Base-by-base conservation (phyloP, 1,284 basidiomycete species). In the Inonotus obliquus region DNA sequence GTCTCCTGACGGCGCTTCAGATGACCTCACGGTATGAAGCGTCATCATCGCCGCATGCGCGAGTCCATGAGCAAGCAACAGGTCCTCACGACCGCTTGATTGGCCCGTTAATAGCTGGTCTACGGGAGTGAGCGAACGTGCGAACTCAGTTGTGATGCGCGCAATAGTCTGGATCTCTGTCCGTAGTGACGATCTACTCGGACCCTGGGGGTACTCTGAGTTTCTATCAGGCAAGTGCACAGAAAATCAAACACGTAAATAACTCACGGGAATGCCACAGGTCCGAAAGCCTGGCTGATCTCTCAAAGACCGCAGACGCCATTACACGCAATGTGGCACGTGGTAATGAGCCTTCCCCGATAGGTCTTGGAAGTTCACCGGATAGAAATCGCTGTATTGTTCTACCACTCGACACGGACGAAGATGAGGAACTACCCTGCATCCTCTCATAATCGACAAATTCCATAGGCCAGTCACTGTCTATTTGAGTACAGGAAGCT, bases 381-480 rank as follows among this genome's bases (percentile, higher is more conserved):
- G 39, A 60, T 14, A 60, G 19, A 38, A 60, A 47, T 11, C 39
- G 41, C 48, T 54, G 59, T 27, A 59, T 37, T 54, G 52, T 39
- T 51, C 57, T 29, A 38, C 29, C 17, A 51, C 37, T 49, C 2
- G 19, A 2, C 32, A 11, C 19, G n/a, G 45, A 32, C 5, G 19
- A 4, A 5, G 45, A 19, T 19, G 37, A 53, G 17, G 37, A 55
- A 13, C 14, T 29, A 62, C 67, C 38, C 7, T 37, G 17, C 47
- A 84, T 85, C 61, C 77, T 74, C 70, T 84, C 80, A 63, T 87
- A 88, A 62, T 83, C 81, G 57, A 80, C 75, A 69, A 84, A 77
- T 59, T 80, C 75, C 64, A 85, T 77, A 13, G 86, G 86, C 84
- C 86, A 89, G 10, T 87, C 85, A 65, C 82, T 83, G 62, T 81